Base-by-base conservation (phyloP, 164 flowering plant species). In the Umbellularia californica region DNA sequence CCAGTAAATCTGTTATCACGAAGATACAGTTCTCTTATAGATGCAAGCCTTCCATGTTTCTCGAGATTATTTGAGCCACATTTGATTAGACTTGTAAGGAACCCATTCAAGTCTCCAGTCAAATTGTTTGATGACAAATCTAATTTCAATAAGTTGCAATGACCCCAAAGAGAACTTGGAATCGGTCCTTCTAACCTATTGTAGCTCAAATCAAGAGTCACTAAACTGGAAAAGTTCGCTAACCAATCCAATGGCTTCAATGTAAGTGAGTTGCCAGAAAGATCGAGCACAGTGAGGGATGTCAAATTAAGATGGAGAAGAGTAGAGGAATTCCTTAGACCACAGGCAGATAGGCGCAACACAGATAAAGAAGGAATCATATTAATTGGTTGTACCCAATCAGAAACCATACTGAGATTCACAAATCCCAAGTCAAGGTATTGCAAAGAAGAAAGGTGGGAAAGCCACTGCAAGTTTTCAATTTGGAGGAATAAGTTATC, bases 401-500 rank as follows among this genome's bases (percentile, higher is more conserved):
- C 69, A 33, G 6, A 4, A 14, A 25, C 41, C 50, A 14, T 67
- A 1, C 9, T 3, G 17, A 67, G 69, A 50, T 66, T 17, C n/a
- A 4, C 69, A 0, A 0, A 2, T 15, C n/a, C 10, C 69, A 67
- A 17, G 20, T 13, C 69, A 33, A 67, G 69, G 69, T 27, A 30
- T 1, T 28, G 41, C 4, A 67, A 11, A 52, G 65, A 35, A 13
- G 66, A 24, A 75, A 78, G 72, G 17, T n/a, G 14, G 6, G 72
- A 41, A 41, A 73, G 15, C 79, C 79, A 77, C 10, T 27, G 58
- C 50, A 77, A 52, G 17, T 63, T 63, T 3, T 23, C 15, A 0
- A 2, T 12, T n/a, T 12, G 1, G 25, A 64, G n/a, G 27, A 0
- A n/a, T 0, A 0, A 23, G 27, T 64, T 12, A 10, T 0, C 0